phyloP scores from a whole-genome alignment of 179 eudicot species.

The Silene noctiflora region DNA sequence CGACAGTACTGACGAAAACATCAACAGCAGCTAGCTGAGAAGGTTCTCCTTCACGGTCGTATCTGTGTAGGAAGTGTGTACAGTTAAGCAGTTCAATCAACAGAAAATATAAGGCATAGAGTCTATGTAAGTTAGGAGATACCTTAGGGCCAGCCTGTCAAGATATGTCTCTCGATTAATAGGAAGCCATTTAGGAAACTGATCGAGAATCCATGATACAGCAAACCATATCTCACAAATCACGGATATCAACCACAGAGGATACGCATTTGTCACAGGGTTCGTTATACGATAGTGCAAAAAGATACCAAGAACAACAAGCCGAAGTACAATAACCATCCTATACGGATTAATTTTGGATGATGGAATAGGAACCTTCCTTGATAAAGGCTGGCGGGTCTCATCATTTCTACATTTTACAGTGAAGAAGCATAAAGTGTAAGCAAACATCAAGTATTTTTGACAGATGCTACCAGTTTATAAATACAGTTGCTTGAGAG shows the following conservation, averaged over 20 bases:
- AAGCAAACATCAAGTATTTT: not conserved
- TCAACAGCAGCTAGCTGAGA: conserved; percentile 77
- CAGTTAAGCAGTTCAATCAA: not conserved
- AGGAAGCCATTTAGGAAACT: conserved; percentile 14
- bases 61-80: not conserved
- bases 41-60: conserved; percentile 31
- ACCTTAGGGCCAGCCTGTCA: not conserved
- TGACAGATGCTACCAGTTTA: no score
- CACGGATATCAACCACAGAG: not conserved
- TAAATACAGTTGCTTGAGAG: not conserved
- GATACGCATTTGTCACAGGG: not conserved
- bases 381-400: conserved; percentile 64
- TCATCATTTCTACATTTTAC: conserved; percentile 56
- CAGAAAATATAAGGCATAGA: not conserved
- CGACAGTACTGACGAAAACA: conserved; percentile 81
- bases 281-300: not conserved
- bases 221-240: conserved; percentile 15
- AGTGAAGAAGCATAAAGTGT: not conserved
- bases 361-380: conserved; percentile 64
- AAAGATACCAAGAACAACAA: conserved; percentile 33
- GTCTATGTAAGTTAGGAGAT: not conserved
- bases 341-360: conserved; percentile 76
- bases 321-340: conserved; percentile 60
- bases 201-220: conserved; percentile 14
- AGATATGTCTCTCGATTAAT: conserved; percentile 11